A percentile compares a stretch with the other conserved stretches of the same genome.
phyloP scores from a whole-genome alignment of 768 basidiomycete genomes.

The Harrya chromipes region DNA sequence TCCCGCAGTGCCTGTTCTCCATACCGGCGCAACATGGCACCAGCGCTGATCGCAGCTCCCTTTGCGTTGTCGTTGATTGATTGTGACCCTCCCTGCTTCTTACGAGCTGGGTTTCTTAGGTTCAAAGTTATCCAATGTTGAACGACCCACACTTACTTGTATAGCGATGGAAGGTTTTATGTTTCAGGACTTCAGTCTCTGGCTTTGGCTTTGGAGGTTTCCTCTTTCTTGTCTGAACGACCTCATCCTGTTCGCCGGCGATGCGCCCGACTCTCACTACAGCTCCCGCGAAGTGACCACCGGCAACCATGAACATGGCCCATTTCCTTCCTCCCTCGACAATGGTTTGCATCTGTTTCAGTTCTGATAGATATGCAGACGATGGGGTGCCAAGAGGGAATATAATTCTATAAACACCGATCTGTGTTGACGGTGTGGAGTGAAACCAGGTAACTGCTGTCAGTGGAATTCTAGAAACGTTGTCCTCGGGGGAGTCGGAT shows the following conservation, averaged over 20 bases:
- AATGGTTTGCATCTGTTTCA: slow-evolving; percentile 62
- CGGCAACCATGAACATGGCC: slow-evolving; percentile 96
- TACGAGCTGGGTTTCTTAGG: slow-evolving; percentile 62
- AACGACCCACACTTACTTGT: slow-evolving; percentile 65
- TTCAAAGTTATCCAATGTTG: slow-evolving; percentile 4
- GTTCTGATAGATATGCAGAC: slow-evolving; percentile 51
- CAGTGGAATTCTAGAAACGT: slow-evolving; percentile 40
- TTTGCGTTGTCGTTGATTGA: slow-evolving; percentile 90
- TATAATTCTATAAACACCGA: slow-evolving; percentile 80
- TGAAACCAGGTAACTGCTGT: slow-evolving; percentile 91
- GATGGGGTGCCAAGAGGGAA: slow-evolving; percentile 50
- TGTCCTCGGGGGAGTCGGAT: slow-evolving; percentile 44
- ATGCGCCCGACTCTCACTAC: slow-evolving; percentile 67
- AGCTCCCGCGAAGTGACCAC: slow-evolving; percentile 97
- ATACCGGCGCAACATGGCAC: slow-evolving; percentile 89
- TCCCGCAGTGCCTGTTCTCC: slow-evolving; percentile 93
- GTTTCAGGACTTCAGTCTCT: slow-evolving; percentile 77
- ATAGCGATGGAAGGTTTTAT: slow-evolving; percentile 98
- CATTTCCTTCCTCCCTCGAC: slow-evolving; percentile 65
- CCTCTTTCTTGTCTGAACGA: slow-evolving; percentile 44
- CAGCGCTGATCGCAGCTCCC: slow-evolving; percentile 89
- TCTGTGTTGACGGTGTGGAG: slow-evolving; percentile 80
- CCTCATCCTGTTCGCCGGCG: slow-evolving; percentile 40
- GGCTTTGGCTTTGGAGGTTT: slow-evolving; percentile 66
- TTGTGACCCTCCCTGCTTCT: slow-evolving; percentile 97